Evolutionary conservation across 2,329 filamentous ascomycete species (phyloP), one percentile per base, ranked within the genome.

Genomic region (Alternaria panax): DNA sequence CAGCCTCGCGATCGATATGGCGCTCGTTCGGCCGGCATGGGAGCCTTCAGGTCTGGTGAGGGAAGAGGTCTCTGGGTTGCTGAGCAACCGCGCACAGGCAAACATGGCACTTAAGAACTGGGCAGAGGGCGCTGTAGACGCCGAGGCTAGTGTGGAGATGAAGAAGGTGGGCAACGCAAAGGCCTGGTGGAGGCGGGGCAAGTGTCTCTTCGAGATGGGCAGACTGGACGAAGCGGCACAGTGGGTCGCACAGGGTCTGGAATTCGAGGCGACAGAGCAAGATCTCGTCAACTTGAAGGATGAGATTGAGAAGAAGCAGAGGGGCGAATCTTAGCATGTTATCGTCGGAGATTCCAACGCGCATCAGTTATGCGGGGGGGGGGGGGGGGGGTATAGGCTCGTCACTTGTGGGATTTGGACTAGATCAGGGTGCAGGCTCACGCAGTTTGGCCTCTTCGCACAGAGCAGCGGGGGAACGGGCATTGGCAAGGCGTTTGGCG

Each of bases 181-280:
- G 87, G 93, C 89, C 0, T 98, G 94, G 92, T 97, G 92, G 90
- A 85, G 95, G 62, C 84, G 92, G 62, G 95, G 92, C 9, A 88
- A 88, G 81, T 96, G 92, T 75, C 79, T 98, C 74, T 80, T 90
- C 66, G 95, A 99, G 87, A 98, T 98, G 95, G 90, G 91, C 1
- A 80, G 94, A 61, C 80, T 92, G 72, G 88, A 91, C 55, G 94
- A 98, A 86, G 93, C 93, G 1, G 84, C 84, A 70, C 88, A 89
- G 64, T 96, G 93, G 88, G 85, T 97, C 40, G 85, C 85, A 66
- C 85, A 87, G 74, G 93, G 88, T 0, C 78, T 97, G 57, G 94
- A 97, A 82, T 88, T 93, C 76, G 93, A 96, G 81, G 90, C 90
- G 12, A 87, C 74, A 46, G 80, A 80, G 65, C 69, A 74, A 54